Conservation (phyloP, 2,329 filamentous ascomycete species). For the Fusarium aywerte region DNA sequence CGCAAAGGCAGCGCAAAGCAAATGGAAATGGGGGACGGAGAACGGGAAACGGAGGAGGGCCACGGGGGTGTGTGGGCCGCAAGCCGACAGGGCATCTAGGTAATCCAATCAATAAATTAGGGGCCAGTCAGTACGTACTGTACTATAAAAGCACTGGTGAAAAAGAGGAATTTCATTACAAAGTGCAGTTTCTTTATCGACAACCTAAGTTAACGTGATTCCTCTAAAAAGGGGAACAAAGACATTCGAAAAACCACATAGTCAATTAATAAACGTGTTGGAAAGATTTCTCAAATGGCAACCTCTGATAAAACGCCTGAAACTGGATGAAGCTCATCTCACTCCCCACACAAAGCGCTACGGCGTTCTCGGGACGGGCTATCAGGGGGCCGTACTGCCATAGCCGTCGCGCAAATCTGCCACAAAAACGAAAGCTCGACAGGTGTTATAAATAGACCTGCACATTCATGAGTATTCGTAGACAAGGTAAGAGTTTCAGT, state of each 20-base stretch:
- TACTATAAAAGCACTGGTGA: not conserved
- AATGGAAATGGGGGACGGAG: conserved; percentile 31
- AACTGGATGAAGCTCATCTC: conserved; percentile 4
- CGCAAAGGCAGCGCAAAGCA: conserved; percentile 26
- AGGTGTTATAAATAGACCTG: conserved; percentile 4
- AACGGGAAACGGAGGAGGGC: conserved; percentile 39
- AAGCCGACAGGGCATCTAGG: conserved; percentile 32
- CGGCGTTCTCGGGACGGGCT: conserved; percentile 31
- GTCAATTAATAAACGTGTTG: not conserved
- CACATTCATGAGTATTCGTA: not conserved
- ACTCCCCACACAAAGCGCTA: conserved; percentile 21
- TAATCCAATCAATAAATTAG: not conserved
- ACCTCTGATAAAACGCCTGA: not conserved
- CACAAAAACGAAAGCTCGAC: not conserved
- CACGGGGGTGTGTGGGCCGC: conserved; percentile 36
- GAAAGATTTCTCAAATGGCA: not conserved
- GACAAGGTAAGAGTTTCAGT: not conserved
- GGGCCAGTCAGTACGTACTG: not conserved
- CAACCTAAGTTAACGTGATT: too few species aligned
- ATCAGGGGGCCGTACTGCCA: conserved; percentile 19
- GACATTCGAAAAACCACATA: not conserved
- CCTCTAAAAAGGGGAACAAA: too few species aligned
- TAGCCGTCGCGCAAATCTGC: not conserved
- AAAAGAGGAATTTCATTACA: not conserved
- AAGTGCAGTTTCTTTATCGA: too few species aligned